Conservation (phyloP, 768 basidiomycete species). For the Auricularia cornea region DNA sequence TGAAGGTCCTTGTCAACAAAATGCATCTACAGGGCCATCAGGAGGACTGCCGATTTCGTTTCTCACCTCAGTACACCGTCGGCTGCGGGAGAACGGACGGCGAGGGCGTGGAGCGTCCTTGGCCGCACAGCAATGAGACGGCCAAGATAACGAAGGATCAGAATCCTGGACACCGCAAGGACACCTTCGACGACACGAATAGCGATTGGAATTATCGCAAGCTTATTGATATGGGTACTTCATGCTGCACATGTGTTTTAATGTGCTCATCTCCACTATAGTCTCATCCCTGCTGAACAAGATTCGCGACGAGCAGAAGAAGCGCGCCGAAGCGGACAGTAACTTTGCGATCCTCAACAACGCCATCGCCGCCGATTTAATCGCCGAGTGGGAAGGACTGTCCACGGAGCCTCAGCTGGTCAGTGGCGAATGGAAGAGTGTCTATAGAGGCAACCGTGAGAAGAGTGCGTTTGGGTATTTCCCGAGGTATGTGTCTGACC, state of each 20-base stretch:
- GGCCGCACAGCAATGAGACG: slow-evolving; percentile 26
- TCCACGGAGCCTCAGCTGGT: neutral
- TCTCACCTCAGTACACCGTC: neutral
- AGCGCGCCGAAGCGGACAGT: neutral
- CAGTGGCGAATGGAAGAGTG: neutral
- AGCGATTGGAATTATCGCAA: slow-evolving; percentile 34
- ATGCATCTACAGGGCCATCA: slow-evolving; percentile 17
- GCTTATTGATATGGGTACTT: slow-evolving; percentile 17
- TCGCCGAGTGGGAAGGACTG: neutral
- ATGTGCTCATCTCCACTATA: neutral
- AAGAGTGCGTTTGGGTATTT: neutral
- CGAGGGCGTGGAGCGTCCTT: slow-evolving; percentile 29
- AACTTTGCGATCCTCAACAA: neutral
- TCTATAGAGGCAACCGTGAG: neutral
- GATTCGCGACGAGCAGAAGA: neutral
- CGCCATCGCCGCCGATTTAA: neutral
- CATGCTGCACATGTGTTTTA: neutral
- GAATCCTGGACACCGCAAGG: slow-evolving; percentile 23
- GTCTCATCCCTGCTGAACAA: neutral
- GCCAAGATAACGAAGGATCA: slow-evolving; percentile 29
- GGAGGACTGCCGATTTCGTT: slow-evolving; percentile 14
- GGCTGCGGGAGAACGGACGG: slow-evolving; percentile 24
- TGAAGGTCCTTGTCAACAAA: slow-evolving; percentile 12
- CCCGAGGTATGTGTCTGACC: neutral
- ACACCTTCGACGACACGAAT: slow-evolving; percentile 29